Evolutionary conservation across 2,329 filamentous ascomycete genomes (phyloP), one percentile per base, ranked within the genome.

Genomic region (Aureobasidium sp.): DNA sequence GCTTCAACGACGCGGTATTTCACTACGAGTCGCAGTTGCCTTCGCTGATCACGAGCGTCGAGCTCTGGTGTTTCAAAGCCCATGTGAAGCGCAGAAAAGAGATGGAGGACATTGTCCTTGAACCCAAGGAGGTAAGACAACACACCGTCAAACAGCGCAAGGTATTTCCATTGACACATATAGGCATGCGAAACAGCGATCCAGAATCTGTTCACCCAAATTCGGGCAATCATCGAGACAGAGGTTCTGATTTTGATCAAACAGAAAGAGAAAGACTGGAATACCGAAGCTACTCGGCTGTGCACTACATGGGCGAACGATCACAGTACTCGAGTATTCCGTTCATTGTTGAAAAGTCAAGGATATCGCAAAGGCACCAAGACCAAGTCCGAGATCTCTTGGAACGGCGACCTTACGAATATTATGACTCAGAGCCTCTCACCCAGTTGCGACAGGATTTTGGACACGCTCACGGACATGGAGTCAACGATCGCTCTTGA

Each of bases 1-100:
- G 61, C 7, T 61, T 64, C 27, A 65, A 64, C 21, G 61, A 65
- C 2, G 59, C 61, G 8, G 3, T 27, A 5, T 53, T 53, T 10
- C 49, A 53, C 17, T 29, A 33, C 21, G 49, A 53, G 2, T 19
- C 37, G 15, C 63, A 64, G 19, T 21, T 60, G 4, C 53, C 47
- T 5, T 43, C 47, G 5, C 38, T 43, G 5, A 19, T 31, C 11
- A 23, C 62, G 37, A 57, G 64, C 19, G 21, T 46, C 15, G 40
- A 53, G n/a, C 33, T 53, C 17, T 53, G 49, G 49, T 57, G 37
- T n/a, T 35, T 21, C 25, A 57, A 43, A 10, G 33, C 37, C 13
- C 37, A 57, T 23, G 29, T 43, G 53, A 57, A 43, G 23, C 25
- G 38, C 5, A 43, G 42, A 37, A 23, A 31, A 4, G 29, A 37